Conservation (phyloP, 805 yeast genomes). For the Metschnikowia vanudenii region DNA sequence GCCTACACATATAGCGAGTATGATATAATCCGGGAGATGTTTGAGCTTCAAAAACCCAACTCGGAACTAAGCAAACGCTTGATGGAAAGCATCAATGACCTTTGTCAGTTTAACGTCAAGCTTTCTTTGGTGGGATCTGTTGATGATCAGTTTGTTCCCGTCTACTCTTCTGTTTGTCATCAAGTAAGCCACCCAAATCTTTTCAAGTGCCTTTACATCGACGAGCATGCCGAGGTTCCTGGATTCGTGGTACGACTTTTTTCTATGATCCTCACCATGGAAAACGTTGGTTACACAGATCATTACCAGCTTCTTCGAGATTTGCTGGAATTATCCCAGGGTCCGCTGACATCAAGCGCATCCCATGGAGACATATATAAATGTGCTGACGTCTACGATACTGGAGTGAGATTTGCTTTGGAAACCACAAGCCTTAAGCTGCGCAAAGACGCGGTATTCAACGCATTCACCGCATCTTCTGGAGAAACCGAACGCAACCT, state of each 20-base stretch:
- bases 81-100: constrained; percentile 19
- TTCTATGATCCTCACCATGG: constrained; percentile 29
- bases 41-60: constrained; percentile 30
- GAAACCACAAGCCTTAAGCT: constrained; percentile 35
- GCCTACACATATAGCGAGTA: constrained; percentile 39
- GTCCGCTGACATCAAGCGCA: constrained; percentile 12
- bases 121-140: constrained; percentile 34
- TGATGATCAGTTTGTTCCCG: constrained; percentile 39
- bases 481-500: constrained; percentile 18
- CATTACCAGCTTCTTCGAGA: constrained; percentile 28
- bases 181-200: constrained; percentile 38
- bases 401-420: constrained; percentile 31
- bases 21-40: constrained; percentile 35
- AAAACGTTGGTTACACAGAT: constrained; percentile 37
- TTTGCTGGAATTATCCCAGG: constrained; percentile 31
- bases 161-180: constrained; percentile 31
- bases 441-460: constrained; percentile 6
- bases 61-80: constrained; percentile 20
- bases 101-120: constrained; percentile 31
- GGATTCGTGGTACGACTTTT: constrained; percentile 29
- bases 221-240: constrained; percentile 23
- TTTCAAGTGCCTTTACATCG: constrained; percentile 28
- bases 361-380: constrained; percentile 29
- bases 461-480: neutral
- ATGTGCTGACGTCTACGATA: constrained; percentile 26